Conservation (phyloP, 164 flowering plant genomes). For the Umbilicus rupestris region DNA sequence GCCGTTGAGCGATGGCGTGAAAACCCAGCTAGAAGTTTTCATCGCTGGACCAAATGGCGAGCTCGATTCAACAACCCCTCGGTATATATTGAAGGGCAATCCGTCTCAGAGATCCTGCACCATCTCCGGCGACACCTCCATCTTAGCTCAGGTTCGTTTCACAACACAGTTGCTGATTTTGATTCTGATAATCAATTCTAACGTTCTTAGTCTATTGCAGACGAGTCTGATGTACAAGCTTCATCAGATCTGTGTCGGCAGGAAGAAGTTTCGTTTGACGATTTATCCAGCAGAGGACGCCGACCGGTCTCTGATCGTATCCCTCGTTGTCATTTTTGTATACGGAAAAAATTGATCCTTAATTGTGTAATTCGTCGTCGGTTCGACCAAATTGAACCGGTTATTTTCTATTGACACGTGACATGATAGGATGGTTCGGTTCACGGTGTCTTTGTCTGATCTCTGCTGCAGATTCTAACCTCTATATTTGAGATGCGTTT, state of each 20-base stretch:
- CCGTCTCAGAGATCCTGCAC: conserved; percentile 63
- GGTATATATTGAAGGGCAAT: conserved; percentile 41
- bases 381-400: not conserved
- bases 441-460: not conserved
- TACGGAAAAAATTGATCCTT: conserved; percentile 17
- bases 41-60: conserved; percentile 21
- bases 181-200: not conserved
- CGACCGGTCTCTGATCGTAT: conserved; percentile 41
- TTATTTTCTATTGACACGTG: not conserved
- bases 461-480: no score
- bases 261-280: conserved; percentile 58
- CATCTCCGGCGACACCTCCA: conserved; percentile 41
- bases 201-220: conserved; percentile 25
- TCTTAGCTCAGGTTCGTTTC: conserved; percentile 59
- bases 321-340: conserved; percentile 39
- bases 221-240: conserved; percentile 75
- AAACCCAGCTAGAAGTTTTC: conserved; percentile 40
- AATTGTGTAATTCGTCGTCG: not conserved
- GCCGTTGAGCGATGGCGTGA: conserved; percentile 15
- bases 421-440: not conserved
- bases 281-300: conserved; percentile 40
- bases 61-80: conserved; percentile 10
- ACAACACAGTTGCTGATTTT: not conserved
- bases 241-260: conserved; percentile 38
- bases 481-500: no score